Base-by-base conservation (phyloP, 352 stramenopile genomes). In the Pythium myriotylum region DNA sequence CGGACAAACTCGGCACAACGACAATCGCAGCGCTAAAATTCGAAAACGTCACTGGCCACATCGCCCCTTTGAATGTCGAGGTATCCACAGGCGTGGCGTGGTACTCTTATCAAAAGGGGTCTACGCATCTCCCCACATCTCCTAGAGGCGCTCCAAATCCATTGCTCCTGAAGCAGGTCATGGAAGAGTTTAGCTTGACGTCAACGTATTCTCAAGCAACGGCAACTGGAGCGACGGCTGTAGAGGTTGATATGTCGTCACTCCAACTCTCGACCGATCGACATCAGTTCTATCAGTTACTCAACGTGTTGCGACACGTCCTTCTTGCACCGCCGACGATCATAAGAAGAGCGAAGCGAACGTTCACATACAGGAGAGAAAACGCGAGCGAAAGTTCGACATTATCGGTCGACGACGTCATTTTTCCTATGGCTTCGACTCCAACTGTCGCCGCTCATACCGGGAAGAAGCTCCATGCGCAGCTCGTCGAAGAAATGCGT, bases 281-380 rank as follows among this genome's bases (percentile, higher is more conserved):
- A 4, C 76, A 90, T 27, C 84, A 93, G 53, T 95, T 95, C 50
- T 93, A 89, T 53, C 86, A 95, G 58, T 74, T 91, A 19, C 67
- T 95, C 35, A 86, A 89, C 33, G 84, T 93, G 3, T 68, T 89
- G 41, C 70, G 81, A 7, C 80, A 92, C 54, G 86, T 95, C 1
- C 55, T 93, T 8, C 60, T 95, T 2, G 84, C 86, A 7, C 84
- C 86, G 7, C 86, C 86, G 12, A 81, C 68, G 1, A 53, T 79
- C 5, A 52, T 68, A 2, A 64, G 60, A 23, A 72, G 79, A 7
- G 40, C 42, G 3, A 54, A 49, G 66, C 4, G 78, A 67, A 29
- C 66, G 65, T 40, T 57, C 39, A 27, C 57, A 50, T 65, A 62
- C 45, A 57, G 64, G 49, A 14, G 54, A 54, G 24, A 62, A 35